These are phyloP conservation scores for Tulasnella calospora DNA, from an alignment of 768 basidiomycete genomes.

Conservation along the genomic window DNA sequence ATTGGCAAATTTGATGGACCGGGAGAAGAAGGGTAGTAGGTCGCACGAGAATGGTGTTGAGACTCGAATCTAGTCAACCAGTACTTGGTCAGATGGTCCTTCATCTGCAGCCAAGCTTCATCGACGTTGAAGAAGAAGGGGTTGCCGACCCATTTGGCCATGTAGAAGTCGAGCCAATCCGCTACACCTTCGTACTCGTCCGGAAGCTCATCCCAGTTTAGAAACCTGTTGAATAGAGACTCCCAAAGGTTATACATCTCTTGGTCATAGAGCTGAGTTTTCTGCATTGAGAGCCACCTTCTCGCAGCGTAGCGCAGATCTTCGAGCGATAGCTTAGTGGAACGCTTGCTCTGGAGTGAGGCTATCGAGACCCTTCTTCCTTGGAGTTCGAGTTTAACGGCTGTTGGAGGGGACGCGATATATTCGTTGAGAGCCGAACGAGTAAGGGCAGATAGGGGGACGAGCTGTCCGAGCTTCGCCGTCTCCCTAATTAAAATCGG, in stretches of 20 bases:
- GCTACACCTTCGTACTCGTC: not conserved
- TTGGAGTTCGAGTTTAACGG: not conserved
- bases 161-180: not conserved
- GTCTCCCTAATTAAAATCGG: not conserved
- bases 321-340: not conserved
- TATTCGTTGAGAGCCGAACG: not conserved
- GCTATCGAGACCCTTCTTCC: not conserved
- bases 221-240: not conserved
- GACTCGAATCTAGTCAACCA: too few species aligned
- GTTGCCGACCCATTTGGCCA: not conserved
- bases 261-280: not conserved
- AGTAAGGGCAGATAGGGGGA: not conserved
- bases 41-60: too few species aligned
- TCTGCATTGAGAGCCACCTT: not conserved
- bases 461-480: not conserved
- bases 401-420: not conserved
- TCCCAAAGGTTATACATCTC: not conserved
- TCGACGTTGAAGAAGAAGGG: not conserved
- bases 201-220: not conserved
- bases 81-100: too few species aligned
- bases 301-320: not conserved
- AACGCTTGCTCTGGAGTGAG: too few species aligned
- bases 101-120: too few species aligned
- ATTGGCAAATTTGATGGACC: not conserved
- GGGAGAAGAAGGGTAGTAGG: too few species aligned